A percentile compares a stretch with the other conserved stretches of the same genome.
Conservation (phyloP, 83 land plant species). For the Picea mariana region DNA sequence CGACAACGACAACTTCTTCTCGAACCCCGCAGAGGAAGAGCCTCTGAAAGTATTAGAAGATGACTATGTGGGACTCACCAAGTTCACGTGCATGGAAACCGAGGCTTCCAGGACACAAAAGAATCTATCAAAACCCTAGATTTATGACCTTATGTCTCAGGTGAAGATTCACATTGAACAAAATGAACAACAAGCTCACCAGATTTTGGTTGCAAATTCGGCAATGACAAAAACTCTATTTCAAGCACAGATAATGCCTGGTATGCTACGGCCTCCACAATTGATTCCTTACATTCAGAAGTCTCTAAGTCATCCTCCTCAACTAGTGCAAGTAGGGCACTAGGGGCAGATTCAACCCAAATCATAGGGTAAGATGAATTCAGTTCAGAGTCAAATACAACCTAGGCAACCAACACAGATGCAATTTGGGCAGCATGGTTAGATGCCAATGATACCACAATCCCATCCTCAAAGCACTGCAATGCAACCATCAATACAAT, state of each 20-base stretch:
- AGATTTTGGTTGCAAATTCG: too few relatives aligned
- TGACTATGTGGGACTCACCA: too few relatives aligned
- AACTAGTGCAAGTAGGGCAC: constrained; percentile 29
- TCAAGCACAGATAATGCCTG: constrained; percentile 77
- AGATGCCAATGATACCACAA: constrained; percentile 10
- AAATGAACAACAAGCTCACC: too few relatives aligned
- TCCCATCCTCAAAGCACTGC: constrained; percentile 17
- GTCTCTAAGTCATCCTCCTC: constrained; percentile 36
- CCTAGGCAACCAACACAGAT: constrained; percentile 25
- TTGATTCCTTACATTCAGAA: constrained; percentile 43
- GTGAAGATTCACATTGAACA: constrained; percentile 63
- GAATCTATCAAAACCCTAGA: constrained; percentile 79
- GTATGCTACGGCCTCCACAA: constrained; percentile 90
- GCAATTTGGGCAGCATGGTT: constrained; percentile 24
- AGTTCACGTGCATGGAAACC: too few relatives aligned
- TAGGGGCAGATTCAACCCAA: constrained; percentile 26
- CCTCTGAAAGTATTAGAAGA: too few relatives aligned
- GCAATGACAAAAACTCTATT: too few relatives aligned
- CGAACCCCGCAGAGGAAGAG: too few relatives aligned
- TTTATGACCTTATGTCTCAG: constrained; percentile 84
- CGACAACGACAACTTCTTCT: too few relatives aligned
- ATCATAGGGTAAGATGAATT: constrained; percentile 25
- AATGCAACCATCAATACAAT: constrained; percentile 24
- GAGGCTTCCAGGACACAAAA: too few relatives aligned
- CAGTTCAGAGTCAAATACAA: constrained; percentile 28